Percentiles rank a stretch among this genome's conserved stretches.
Conservation (phyloP, 2,329 filamentous ascomycete genomes). For the Teratosphaeria gauchensis region DNA sequence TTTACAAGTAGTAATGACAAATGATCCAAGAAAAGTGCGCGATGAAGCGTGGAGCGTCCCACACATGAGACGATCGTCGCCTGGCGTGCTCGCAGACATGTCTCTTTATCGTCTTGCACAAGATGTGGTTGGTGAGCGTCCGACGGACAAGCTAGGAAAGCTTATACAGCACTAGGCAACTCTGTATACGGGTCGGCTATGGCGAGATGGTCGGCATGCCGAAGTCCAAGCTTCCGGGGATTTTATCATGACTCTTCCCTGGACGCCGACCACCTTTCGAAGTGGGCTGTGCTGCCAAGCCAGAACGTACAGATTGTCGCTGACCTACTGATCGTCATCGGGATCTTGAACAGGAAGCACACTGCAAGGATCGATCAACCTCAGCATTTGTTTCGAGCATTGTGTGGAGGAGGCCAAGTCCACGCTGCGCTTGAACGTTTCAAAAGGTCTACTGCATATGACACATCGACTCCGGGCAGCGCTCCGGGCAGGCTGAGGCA, state of each 20-base stretch:
- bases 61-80: neutral
- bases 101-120: neutral
- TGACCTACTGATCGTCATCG: neutral
- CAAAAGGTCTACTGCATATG: neutral
- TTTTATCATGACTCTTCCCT: neutral
- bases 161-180: neutral
- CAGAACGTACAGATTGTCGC: neutral
- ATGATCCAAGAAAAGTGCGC: neutral
- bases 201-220: neutral
- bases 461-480: neutral
- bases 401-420: neutral
- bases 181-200: neutral
- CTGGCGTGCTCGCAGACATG: neutral
- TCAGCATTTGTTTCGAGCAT: neutral
- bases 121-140: neutral
- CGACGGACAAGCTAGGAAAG: neutral
- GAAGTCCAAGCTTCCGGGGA: neutral
- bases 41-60: neutral
- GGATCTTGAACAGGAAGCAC: neutral
- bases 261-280: neutral
- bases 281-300: neutral
- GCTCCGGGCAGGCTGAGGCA: neutral
- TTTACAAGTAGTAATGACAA: neutral
- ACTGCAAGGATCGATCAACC: neutral
- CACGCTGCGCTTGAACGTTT: neutral